Evolutionary conservation across 2,329 filamentous ascomycete species (phyloP), one percentile per base, ranked within the genome.

Genomic region (Epichloe sibirici): DNA sequence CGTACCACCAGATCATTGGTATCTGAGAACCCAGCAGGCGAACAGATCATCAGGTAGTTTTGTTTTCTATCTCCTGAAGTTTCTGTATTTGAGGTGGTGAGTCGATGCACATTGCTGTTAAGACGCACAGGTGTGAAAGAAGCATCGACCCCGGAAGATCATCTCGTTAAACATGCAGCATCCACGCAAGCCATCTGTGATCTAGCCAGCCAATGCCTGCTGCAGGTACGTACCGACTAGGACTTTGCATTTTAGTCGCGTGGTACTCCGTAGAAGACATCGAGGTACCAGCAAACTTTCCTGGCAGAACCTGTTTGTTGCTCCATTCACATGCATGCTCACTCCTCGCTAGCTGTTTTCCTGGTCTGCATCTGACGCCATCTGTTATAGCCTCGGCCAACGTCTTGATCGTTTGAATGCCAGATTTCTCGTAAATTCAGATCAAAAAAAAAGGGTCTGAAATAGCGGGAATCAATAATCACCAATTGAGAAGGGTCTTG

Each of bases 201-300:
- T 7, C 44, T 4, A n/a, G 35, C 23, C 47, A 48, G 35, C 37
- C 37, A 31, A 48, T 17, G 23, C 25, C 37, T 48, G 12, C 35
- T 39, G 23, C 39, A 37, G 28, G 42, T 8, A 39, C 31, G 34
- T 49, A 44, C 48, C 39, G 40, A 34, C 48, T 31, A 45, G 23
- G 43, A n/a, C 49, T 11, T 46, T 51, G 49, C 48, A 23, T 35
- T 8, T 28, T 31, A 31, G 31, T 31, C 34, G 40, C 28, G 49
- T 51, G 49, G 43, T 40, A 21, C 17, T 21, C 17, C 17, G 17
- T 21, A 43, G 42, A 25, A 15, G 35, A 7, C 48, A 43, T 31
- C 31, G 31, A 48, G 43, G 42, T 51, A 51, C 49, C 49, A 46
- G 49, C 49, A 51, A 51, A 44, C 31, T 17, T n/a, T 45, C 35